These are phyloP conservation scores for Pseudocercospora vitis DNA, from an alignment of 2,329 filamentous ascomycete genomes.

Conservation along the genomic window DNA sequence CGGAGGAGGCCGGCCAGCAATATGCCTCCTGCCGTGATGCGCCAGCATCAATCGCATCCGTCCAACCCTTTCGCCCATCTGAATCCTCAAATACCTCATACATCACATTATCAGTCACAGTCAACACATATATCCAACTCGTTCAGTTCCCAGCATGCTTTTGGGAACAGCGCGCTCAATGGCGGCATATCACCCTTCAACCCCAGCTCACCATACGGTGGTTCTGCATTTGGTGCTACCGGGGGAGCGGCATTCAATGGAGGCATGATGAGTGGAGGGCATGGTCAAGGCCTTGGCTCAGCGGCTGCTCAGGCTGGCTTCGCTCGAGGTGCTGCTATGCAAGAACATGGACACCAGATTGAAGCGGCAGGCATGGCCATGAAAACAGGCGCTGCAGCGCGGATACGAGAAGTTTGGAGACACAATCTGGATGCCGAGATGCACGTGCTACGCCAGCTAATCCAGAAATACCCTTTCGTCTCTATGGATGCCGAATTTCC, in stretches of 20 bases:
- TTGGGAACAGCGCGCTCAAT: constrained; percentile 40
- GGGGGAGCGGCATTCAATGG: constrained; percentile 32
- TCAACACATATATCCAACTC: constrained; percentile 38
- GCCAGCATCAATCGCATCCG: constrained; percentile 57
- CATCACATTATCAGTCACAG: constrained; percentile 34
- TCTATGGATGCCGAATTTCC: constrained; percentile 99
- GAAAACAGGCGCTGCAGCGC: constrained; percentile 64
- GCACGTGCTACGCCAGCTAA: constrained; percentile 74
- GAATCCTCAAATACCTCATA: constrained; percentile 45
- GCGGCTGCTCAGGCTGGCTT: constrained; percentile 89
- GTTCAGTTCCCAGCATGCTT: constrained; percentile 43
- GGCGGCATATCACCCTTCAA: constrained; percentile 43
- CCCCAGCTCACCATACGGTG: constrained; percentile 31
- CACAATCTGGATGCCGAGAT: constrained; percentile 91
- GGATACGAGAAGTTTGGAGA: constrained; percentile 96
- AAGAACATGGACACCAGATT: constrained; percentile 44
- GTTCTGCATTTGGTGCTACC: constrained; percentile 35
- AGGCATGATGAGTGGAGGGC: constrained; percentile 34
- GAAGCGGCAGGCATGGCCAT: constrained; percentile 40
- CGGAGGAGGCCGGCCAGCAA: constrained; percentile 24
- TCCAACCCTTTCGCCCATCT: constrained; percentile 61
- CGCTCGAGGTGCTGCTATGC: constrained; percentile 65
- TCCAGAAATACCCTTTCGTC: constrained; percentile 92
- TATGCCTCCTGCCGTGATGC: constrained; percentile 61
- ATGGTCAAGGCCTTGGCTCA: constrained; percentile 71